Evolutionary conservation across 2,329 filamentous ascomycete species (phyloP).

Genomic region (Fusarium succisae): DNA sequence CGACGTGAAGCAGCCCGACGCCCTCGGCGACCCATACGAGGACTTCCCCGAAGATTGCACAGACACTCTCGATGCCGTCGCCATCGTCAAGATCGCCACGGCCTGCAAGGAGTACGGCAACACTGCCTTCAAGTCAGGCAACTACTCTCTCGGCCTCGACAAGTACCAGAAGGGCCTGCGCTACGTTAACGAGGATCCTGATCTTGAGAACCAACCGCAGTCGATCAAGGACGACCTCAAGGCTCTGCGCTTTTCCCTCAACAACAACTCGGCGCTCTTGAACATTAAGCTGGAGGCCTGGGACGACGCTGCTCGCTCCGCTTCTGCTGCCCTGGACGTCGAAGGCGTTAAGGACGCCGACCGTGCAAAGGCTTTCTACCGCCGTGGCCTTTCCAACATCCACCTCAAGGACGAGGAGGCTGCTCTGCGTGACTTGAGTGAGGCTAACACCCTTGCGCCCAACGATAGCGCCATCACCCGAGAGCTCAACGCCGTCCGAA

Average conservation of each 20-base stretch:
- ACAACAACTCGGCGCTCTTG: conserved; percentile 88
- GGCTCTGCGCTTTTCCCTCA: conserved; percentile 81
- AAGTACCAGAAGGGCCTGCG: conserved; percentile 96
- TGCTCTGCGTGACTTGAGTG: conserved; percentile 77
- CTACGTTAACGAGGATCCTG: conserved; percentile 87
- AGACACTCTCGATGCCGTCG: conserved; percentile 68
- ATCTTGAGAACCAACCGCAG: conserved; percentile 75
- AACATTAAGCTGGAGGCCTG: conserved; percentile 82
- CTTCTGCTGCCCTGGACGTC: conserved; percentile 77
- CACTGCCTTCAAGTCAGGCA: conserved; percentile 84
- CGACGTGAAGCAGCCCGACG: conserved; percentile 76
- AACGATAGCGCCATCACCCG: conserved; percentile 77
- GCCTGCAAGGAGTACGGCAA: conserved; percentile 94
- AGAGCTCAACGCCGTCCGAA: conserved; percentile 83
- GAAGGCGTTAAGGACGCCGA: conserved; percentile 75
- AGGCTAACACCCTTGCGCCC: conserved; percentile 79
- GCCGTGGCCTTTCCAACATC: conserved; percentile 79
- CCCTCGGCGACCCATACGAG: conserved; percentile 90
- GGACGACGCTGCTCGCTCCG: conserved; percentile 74
- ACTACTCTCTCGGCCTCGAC: conserved; percentile 75
- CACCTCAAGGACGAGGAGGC: conserved; percentile 85
- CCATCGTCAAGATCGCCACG: conserved; percentile 80
- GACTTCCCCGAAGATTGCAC: conserved; percentile 91
- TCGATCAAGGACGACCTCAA: conserved; percentile 74
- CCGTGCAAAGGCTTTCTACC: conserved; percentile 88